A percentile compares a stretch with the other conserved stretches of the same genome.
Conservation (phyloP, 192 early-diverging fungal species). For the Linnemannia elongata region DNA sequence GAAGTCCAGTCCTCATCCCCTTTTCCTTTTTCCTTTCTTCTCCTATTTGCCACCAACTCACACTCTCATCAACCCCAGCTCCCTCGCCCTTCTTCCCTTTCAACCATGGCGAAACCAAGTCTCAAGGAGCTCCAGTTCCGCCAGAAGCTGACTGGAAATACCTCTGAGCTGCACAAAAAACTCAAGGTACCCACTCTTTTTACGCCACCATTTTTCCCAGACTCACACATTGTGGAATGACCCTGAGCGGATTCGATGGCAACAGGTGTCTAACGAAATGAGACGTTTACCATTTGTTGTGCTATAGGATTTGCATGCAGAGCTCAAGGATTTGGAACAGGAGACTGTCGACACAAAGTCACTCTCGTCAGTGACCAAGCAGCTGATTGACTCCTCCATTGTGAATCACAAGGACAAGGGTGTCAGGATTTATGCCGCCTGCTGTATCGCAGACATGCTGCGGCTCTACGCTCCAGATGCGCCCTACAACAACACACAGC, state of each 20-base stretch:
- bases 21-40: neutral
- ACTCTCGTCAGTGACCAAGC: constrained; percentile 71
- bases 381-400: constrained; percentile 77
- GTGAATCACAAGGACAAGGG: constrained; percentile 85
- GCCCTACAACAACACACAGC: constrained; percentile 84
- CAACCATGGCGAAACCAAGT: constrained; percentile 37
- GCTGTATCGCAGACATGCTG: constrained; percentile 93
- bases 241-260: neutral
- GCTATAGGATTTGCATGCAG: constrained; percentile 80
- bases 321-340: constrained; percentile 82
- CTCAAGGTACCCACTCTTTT: constrained; percentile 33
- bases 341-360: constrained; percentile 79
- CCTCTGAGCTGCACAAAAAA: constrained; percentile 36
- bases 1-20: neutral
- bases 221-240: neutral
- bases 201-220: constrained; percentile 13
- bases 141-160: constrained; percentile 36
- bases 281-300: too few species aligned
- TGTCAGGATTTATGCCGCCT: constrained; percentile 79
- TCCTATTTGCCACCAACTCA: neutral
- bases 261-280: neutral
- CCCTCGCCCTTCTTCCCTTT: neutral
- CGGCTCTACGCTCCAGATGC: constrained; percentile 94
- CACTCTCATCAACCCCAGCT: neutral
- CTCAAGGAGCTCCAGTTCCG: constrained; percentile 29